A percentile compares a stretch with the other conserved stretches of the same genome.
phyloP scores from a whole-genome alignment of 2,329 filamentous ascomycete genomes.

The Aspergillus felis region DNA sequence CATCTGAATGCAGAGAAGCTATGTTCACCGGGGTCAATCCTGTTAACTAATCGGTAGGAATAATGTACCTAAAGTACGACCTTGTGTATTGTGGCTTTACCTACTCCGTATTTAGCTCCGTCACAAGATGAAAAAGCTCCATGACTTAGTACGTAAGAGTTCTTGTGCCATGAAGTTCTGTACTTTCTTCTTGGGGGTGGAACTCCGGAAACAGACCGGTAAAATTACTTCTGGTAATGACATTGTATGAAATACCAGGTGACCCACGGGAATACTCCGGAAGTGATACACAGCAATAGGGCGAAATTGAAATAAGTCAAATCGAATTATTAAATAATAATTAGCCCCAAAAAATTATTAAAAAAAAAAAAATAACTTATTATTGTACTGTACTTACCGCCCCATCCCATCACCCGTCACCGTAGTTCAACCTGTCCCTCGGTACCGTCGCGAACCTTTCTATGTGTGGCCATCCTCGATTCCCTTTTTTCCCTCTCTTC shows the following conservation, averaged over 20 bases:
- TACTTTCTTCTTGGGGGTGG: constrained; percentile 21
- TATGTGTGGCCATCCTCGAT: constrained; percentile 18
- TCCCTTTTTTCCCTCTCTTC: constrained; percentile 10
- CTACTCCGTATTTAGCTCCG: constrained; percentile 2
- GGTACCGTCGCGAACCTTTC: constrained; percentile 20
- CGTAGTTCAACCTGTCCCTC: constrained; percentile 20
- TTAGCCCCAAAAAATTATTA: constrained; percentile 5
- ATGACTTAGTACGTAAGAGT: not conserved
- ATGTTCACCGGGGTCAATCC: not conserved
- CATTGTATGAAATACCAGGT: constrained; percentile 17
- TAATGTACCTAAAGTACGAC: too few relatives aligned
- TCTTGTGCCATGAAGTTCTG: constrained; percentile 7
- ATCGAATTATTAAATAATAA: constrained; percentile 8
- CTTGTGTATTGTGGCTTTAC: constrained; percentile 4
- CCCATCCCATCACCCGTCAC: constrained; percentile 10
- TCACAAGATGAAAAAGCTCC: not conserved
- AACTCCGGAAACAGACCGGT: constrained; percentile 29
- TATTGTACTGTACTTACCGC: constrained; percentile 17
- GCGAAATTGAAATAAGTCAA: constrained; percentile 11
- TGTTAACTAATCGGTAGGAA: not conserved
- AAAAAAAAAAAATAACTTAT: constrained; percentile 2
- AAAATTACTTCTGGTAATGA: constrained; percentile 21
- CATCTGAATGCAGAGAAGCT: constrained; percentile 8
- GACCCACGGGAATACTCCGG: constrained; percentile 25
- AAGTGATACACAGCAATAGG: constrained; percentile 10